These are phyloP conservation scores for Ambispora gerdemannii DNA, from an alignment of 192 early-diverging fungal genomes.

Conservation along the genomic window DNA sequence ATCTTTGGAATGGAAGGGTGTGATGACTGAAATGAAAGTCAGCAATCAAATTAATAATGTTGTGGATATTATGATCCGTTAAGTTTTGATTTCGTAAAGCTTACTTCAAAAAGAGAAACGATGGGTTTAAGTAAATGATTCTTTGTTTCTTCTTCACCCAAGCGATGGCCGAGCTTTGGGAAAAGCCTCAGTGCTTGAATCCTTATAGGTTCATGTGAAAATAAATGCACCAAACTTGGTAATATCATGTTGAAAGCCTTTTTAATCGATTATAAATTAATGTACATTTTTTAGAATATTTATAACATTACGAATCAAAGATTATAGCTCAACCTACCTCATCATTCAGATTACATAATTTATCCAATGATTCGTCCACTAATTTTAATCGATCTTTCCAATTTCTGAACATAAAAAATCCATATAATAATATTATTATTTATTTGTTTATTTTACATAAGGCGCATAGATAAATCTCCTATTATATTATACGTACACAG, in stretches of 20 bases:
- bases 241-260: slow-evolving; percentile 55
- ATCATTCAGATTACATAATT: slow-evolving; percentile 26
- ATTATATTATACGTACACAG: slow-evolving; percentile 47
- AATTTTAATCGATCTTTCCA: slow-evolving; percentile 24
- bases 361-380: slow-evolving; percentile 23
- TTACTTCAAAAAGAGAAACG: slow-evolving; percentile 58
- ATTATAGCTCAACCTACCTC: not conserved
- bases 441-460: not conserved
- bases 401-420: slow-evolving; percentile 7
- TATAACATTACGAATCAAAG: not conserved
- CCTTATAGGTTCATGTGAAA: slow-evolving; percentile 44
- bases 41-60: not conserved
- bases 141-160: slow-evolving; percentile 49
- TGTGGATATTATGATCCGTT: no score
- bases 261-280: slow-evolving; percentile 38
- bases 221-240: slow-evolving; percentile 52
- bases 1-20: slow-evolving; percentile 45
- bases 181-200: slow-evolving; percentile 49
- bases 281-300: not conserved
- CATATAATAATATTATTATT: not conserved
- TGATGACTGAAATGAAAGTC: slow-evolving; percentile 38
- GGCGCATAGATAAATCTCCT: no score
- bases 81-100: no score
- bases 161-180: slow-evolving; percentile 49
- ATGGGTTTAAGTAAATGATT: slow-evolving; percentile 53